A percentile compares a stretch with the other conserved stretches of the same genome.
Evolutionary conservation across 441 rosid genomes (phyloP).

Genomic region (Bruguiera hainesii): DNA sequence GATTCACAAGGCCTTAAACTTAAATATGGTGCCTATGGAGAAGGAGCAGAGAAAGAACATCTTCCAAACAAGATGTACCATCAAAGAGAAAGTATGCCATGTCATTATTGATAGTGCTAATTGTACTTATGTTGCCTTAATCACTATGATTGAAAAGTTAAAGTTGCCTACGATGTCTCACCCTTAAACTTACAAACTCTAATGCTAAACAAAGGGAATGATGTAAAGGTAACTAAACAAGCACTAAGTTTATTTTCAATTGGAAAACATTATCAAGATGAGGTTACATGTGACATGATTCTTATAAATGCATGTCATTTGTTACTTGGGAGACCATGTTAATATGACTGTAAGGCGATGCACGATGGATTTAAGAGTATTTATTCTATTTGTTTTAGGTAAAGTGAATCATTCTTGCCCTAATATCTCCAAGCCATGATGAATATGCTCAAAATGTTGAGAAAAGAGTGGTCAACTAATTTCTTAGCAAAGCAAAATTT

Average conservation of each 20-base stretch:
- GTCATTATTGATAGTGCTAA: not conserved
- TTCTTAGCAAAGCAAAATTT: too few species aligned
- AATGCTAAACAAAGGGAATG: not conserved
- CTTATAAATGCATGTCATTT: not conserved
- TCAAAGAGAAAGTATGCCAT: not conserved
- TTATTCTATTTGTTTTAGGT: not conserved
- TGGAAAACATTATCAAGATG: not conserved
- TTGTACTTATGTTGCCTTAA: not conserved
- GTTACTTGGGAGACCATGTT: not conserved
- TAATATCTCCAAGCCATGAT: not conserved
- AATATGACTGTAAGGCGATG: not conserved
- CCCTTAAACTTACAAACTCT: not conserved
- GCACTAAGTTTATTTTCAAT: not conserved
- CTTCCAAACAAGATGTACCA: not conserved
- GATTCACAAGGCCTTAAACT: not conserved
- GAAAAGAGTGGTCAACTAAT: not conserved
- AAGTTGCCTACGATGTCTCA: not conserved
- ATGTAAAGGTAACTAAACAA: not conserved
- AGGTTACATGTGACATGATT: not conserved
- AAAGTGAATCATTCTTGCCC: not conserved
- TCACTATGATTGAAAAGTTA: not conserved
- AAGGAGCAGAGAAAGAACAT: not conserved
- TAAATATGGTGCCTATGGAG: not conserved
- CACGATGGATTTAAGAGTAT: not conserved
- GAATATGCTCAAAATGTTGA: not conserved